phyloP scores from a whole-genome alignment of 176 grass and related monocot species.

The Aegilops tauschii region DNA sequence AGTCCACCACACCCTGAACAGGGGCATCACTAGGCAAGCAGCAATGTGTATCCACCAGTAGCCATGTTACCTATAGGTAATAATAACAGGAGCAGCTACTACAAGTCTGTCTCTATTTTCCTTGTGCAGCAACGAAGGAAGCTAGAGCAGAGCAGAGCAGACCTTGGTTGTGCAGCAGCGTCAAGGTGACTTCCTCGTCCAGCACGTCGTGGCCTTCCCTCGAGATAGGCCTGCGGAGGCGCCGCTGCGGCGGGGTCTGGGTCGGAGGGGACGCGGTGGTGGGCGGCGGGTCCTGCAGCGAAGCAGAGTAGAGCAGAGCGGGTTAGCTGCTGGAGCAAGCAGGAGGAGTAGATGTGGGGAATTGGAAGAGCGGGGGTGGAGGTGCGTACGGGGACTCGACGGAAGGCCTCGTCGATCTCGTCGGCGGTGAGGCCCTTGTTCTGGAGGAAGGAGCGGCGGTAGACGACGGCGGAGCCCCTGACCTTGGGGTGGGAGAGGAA shows the following conservation, averaged over 20 bases:
- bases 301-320: neutral
- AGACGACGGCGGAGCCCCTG: constrained; percentile 62
- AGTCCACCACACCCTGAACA: too few species aligned
- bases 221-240: too few species aligned
- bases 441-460: constrained; percentile 85
- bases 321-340: neutral
- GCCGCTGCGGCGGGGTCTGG: neutral
- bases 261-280: constrained; percentile 12
- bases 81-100: too few species aligned
- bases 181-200: too few species aligned
- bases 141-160: too few species aligned
- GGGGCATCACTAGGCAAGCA: too few species aligned
- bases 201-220: too few species aligned
- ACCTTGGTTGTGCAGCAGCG: too few species aligned
- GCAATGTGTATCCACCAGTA: too few species aligned
- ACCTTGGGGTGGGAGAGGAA: constrained; percentile 94
- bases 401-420: constrained; percentile 96
- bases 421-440: constrained; percentile 84
- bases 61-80: too few species aligned
- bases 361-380: neutral
- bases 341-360: neutral
- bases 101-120: too few species aligned
- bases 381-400: constrained; percentile 69
- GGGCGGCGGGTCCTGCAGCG: constrained; percentile 58
- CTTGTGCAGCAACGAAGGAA: too few species aligned